Evolutionary conservation across 768 basidiomycete genomes (phyloP).

Genomic region (Lepiota subincarnata): DNA sequence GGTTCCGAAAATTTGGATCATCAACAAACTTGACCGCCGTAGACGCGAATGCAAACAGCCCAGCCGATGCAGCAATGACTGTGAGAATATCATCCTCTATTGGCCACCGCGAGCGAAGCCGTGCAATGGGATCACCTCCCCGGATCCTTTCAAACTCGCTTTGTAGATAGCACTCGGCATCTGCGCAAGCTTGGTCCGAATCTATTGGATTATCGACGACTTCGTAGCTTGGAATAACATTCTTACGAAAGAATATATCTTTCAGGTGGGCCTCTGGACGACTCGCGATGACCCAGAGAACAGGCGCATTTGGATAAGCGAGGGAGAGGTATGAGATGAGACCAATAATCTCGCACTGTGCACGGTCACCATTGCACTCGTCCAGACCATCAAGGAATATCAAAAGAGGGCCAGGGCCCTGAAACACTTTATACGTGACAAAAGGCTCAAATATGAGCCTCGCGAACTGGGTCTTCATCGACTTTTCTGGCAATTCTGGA

Average conservation of each 20-base stretch:
- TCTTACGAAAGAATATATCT: conserved; percentile 4
- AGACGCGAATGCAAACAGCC: conserved; percentile 23
- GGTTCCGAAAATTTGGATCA: not conserved
- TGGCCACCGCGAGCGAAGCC: no score
- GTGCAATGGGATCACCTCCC: not conserved
- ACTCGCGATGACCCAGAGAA: conserved; percentile 22
- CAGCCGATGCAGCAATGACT: conserved; percentile 18
- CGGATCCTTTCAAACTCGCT: not conserved
- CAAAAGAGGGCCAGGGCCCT: not conserved
- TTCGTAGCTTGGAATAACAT: not conserved
- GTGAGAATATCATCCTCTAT: not conserved
- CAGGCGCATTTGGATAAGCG: not conserved
- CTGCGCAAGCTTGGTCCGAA: not conserved
- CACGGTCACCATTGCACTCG: conserved; percentile 15
- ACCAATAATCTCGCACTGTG: conserved; percentile 14
- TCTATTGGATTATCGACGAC: not conserved
- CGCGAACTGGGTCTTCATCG: no score
- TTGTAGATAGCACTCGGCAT: no score
- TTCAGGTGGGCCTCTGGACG: conserved; percentile 22
- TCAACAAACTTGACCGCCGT: conserved; percentile 21
- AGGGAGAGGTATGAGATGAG: conserved; percentile 1
- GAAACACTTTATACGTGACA: no score
- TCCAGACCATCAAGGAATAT: conserved; percentile 23
- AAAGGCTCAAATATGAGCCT: no score
- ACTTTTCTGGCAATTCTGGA: no score